Evolutionary conservation across 2,329 filamentous ascomycete species (phyloP), one percentile per base, ranked within the genome.

Genomic region (Colletotrichum kahawae): DNA sequence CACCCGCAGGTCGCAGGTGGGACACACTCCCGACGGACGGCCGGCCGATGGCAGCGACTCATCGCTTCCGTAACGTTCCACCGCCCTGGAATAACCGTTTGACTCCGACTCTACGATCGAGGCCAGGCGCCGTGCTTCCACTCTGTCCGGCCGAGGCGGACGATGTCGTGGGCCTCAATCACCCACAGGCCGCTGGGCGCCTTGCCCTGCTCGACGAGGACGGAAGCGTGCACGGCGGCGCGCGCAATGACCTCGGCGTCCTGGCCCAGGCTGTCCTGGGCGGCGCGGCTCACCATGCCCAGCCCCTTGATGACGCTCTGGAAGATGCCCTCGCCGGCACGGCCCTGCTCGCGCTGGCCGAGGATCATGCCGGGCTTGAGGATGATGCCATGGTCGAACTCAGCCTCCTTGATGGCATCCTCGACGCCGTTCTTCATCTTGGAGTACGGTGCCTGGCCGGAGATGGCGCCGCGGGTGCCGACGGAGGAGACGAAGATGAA

Each of bases 381-480:
- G 69, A 98, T 93, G 70, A 98, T 90, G 6, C 92, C 93, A 78
- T 94, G 92, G 65, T 96, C 94, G 81, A 98, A 98, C 6, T 87
- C 93, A 5, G 96, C 85, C 56, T 85, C 90, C 82, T 91, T 90
- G 75, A 98, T 90, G 18, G 92, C 88, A 38, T 97, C 93, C 83
- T 98, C 96, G 54, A 98, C 91, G 79, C 97, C 94, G 29, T 91
- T 92, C 88, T 98, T 98, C 95, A 98, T 97, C 83, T 87, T 77
- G 86, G 91, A 77, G 84, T 89, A 84, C 80, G 87, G 85, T 82
- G 90, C n/a, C 86, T 87, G 66, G 83, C 84, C 63, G 57, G 78
- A 65, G 36, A 85, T 34, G 51, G 88, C 31, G 16, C 86, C 81
- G 24, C 87, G 84, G 1, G 86, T 89, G 71, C 89, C 89, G 1